These are phyloP conservation scores for Fusarium sterilihyphosum DNA, from an alignment of 2,329 filamentous ascomycete genomes.

Conservation along the genomic window DNA sequence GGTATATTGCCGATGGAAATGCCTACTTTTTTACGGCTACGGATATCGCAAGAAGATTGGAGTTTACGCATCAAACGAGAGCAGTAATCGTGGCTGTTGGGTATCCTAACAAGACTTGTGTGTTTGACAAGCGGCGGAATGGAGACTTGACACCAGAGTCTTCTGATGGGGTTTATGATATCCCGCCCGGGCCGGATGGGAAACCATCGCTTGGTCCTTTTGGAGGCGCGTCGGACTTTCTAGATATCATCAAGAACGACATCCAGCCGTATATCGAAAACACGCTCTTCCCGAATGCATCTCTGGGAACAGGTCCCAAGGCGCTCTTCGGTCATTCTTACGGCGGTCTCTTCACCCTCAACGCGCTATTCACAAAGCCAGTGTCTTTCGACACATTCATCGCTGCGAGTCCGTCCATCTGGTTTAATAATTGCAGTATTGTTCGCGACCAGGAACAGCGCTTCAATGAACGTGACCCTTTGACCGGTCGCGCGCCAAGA, in stretches of 20 bases:
- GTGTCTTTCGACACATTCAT: conserved; percentile 56
- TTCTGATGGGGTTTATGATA: conserved; percentile 25
- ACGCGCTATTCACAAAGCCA: conserved; percentile 54
- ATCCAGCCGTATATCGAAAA: conserved; percentile 47
- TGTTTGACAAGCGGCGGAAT: conserved; percentile 44
- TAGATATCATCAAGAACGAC: conserved; percentile 53
- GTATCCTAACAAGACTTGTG: conserved; percentile 41
- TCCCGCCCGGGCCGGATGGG: conserved; percentile 29
- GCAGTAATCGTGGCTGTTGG: conserved; percentile 48
- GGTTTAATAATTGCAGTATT: conserved; percentile 57
- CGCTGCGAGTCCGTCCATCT: conserved; percentile 58
- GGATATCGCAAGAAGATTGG: conserved; percentile 41
- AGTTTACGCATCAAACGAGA: conserved; percentile 37
- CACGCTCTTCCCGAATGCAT: conserved; percentile 32
- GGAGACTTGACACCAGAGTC: conserved; percentile 46
- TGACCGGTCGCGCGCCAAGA: conserved; percentile 35
- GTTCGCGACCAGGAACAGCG: conserved; percentile 43
- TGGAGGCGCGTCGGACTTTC: conserved; percentile 57
- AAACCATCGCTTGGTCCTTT: conserved; percentile 35
- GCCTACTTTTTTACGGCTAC: conserved; percentile 48
- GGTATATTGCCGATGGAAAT: conserved; percentile 49
- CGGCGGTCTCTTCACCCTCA: conserved; percentile 58
- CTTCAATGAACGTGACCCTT: conserved; percentile 32
- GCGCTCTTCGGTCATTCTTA: conserved; percentile 61
- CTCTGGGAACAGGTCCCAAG: conserved; percentile 49